Evolutionary conservation across 2,329 filamentous ascomycete genomes (phyloP).

Genomic region (Fusarium continuum): DNA sequence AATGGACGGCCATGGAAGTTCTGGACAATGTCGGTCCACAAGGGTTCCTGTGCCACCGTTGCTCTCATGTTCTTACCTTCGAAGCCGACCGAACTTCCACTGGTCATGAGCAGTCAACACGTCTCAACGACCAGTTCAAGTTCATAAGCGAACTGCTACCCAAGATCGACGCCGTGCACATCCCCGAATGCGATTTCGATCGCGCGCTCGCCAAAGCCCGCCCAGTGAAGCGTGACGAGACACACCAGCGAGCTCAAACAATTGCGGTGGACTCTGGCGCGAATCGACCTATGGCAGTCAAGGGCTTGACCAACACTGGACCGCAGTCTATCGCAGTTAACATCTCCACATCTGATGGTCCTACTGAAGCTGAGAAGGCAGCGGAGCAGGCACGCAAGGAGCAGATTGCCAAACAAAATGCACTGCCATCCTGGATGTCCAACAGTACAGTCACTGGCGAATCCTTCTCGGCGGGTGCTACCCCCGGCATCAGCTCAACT

Average conservation of each 20-base stretch:
- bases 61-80: conserved; percentile 70
- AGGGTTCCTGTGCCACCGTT: conserved; percentile 87
- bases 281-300: conserved; percentile 72
- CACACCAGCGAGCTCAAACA: conserved; percentile 70
- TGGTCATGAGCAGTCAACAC: conserved; percentile 76
- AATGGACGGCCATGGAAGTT: conserved; percentile 92
- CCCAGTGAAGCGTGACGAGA: conserved; percentile 72
- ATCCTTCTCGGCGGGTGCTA: conserved; percentile 58
- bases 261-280: conserved; percentile 63
- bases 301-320: conserved; percentile 71
- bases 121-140: conserved; percentile 81
- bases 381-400: conserved; percentile 72
- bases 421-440: conserved; percentile 75
- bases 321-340: conserved; percentile 75
- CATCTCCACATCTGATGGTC: conserved; percentile 72
- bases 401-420: conserved; percentile 73
- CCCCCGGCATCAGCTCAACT: conserved; percentile 20
- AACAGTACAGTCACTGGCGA: conserved; percentile 74
- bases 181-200: conserved; percentile 80
- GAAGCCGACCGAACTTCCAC: conserved; percentile 74
- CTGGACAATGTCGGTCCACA: conserved; percentile 75
- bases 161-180: conserved; percentile 76
- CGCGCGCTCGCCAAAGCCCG: conserved; percentile 70
- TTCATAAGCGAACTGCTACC: conserved; percentile 81
- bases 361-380: conserved; percentile 71